These are phyloP conservation scores for Teunomyces kruisii DNA, from an alignment of 805 yeast species.

Conservation along the genomic window DNA sequence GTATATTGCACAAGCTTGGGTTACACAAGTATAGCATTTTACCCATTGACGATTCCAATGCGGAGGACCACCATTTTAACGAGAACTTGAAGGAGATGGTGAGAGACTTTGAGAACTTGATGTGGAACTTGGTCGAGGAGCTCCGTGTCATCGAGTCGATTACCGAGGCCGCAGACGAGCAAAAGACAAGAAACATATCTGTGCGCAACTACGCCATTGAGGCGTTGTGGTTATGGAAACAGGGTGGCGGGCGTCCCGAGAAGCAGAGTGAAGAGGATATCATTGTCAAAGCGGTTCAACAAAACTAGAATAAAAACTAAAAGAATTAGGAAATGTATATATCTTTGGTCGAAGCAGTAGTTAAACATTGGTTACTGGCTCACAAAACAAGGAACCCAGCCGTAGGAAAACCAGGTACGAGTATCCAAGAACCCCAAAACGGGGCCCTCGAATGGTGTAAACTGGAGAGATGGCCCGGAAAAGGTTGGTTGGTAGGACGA, in stretches of 20 bases:
- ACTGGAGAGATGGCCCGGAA: not conserved
- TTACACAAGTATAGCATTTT: slow-evolving; percentile 54
- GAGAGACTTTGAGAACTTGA: slow-evolving; percentile 47
- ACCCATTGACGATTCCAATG: slow-evolving; percentile 42
- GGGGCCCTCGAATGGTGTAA: not conserved
- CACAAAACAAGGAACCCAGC: not conserved
- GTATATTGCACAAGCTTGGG: slow-evolving; percentile 81
- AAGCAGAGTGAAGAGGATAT: slow-evolving; percentile 25
- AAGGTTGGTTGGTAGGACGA: not conserved
- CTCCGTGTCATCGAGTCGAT: slow-evolving; percentile 64
- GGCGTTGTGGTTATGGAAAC: slow-evolving; percentile 86
- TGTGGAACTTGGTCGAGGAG: slow-evolving; percentile 72
- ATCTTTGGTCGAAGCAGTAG: slow-evolving; percentile 4
- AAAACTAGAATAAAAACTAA: not conserved
- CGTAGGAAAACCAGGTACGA: not conserved
- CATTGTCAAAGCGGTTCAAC: slow-evolving; percentile 21
- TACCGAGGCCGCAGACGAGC: slow-evolving; percentile 67
- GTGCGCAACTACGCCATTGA: slow-evolving; percentile 84
- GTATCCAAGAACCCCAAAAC: not conserved
- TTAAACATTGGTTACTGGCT: not conserved
- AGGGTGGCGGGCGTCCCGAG: slow-evolving; percentile 45
- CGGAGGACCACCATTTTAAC: slow-evolving; percentile 36
- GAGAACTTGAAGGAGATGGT: slow-evolving; percentile 23
- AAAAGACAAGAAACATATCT: slow-evolving; percentile 60
- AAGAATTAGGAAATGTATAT: slow-evolving; percentile 3